Evolutionary conservation across 1,284 basidiomycete genomes (phyloP).

Genomic region (Mycena citricolor): DNA sequence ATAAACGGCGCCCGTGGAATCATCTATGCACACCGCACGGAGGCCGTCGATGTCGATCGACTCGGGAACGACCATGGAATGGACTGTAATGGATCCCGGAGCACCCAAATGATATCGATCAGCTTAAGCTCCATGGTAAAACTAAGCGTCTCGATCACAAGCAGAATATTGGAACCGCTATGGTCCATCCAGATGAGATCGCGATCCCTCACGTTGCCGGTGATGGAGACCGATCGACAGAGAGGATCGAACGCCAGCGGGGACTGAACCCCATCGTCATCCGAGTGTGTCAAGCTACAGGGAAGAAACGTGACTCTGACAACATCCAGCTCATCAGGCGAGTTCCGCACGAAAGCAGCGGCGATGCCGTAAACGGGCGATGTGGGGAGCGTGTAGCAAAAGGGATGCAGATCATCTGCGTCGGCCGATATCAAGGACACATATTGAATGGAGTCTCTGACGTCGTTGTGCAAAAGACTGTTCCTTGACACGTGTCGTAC

Average conservation of each 20-base stretch:
- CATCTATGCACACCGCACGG: conserved; percentile 11
- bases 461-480: conserved; percentile 3
- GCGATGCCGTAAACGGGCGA: conserved; percentile 12
- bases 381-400: conserved; percentile 12
- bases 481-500: conserved; percentile 15
- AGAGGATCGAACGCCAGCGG: conserved; percentile 12
- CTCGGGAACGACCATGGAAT: conserved; percentile 7
- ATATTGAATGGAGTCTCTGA: background rate
- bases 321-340: background rate
- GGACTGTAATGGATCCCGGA: conserved; percentile 2
- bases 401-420: background rate
- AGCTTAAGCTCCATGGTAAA: too few relatives aligned
- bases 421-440: background rate
- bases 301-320: conserved; percentile 10
- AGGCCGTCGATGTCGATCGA: conserved; percentile 1
- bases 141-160: conserved; percentile 2
- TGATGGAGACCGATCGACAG: background rate
- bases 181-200: conserved; percentile 18
- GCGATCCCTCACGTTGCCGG: background rate
- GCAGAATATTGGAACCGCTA: conserved; percentile 13
- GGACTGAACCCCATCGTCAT: conserved; percentile 10
- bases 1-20: conserved; percentile 11
- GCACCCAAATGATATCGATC: too few relatives aligned
- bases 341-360: conserved; percentile 10
- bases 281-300: conserved; percentile 4